phyloP scores from a whole-genome alignment of 441 rosid genomes.

The Metrosideros polymorpha region DNA sequence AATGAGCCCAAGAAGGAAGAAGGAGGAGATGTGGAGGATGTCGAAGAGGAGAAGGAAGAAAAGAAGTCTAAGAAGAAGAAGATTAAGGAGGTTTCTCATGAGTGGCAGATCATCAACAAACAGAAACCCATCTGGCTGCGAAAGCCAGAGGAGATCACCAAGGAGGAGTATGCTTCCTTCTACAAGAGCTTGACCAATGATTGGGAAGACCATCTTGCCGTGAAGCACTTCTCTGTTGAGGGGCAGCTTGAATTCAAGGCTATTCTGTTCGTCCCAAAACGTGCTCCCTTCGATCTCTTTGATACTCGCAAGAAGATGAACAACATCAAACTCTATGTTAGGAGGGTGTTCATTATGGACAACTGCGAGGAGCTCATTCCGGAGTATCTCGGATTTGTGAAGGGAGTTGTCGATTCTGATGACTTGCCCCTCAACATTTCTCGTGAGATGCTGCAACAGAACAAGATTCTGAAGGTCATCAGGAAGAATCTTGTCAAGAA shows the following conservation, averaged over 20 bases:
- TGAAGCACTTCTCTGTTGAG: not conserved
- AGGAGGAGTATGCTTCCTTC: constrained; percentile 5
- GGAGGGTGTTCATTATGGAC: constrained; percentile 4
- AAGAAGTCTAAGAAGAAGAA: not conserved
- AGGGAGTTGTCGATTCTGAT: constrained; percentile 4
- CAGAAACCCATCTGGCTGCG: constrained; percentile 4
- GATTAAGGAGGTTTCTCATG: not conserved
- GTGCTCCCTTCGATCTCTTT: not conserved
- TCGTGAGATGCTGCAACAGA: constrained; percentile 1
- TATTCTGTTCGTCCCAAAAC: not conserved
- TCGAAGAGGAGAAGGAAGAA: constrained; percentile 1
- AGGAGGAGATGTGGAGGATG: not conserved
- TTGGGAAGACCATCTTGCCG: constrained; percentile 1
- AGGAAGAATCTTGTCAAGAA: constrained; percentile 1
- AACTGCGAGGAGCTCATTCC: constrained; percentile 3
- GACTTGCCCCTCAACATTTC: constrained; percentile 8
- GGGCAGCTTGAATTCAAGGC: constrained; percentile 2
- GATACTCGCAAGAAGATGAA: constrained; percentile 3
- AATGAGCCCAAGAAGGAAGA: not conserved
- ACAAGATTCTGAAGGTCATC: constrained; percentile 3
- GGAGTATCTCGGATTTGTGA: not conserved
- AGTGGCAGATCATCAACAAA: constrained; percentile 2
- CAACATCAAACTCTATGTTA: constrained; percentile 1
- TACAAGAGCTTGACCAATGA: not conserved
- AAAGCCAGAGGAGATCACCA: not conserved